Base-by-base conservation (phyloP, 2,329 filamentous ascomycete genomes). In the Colletotrichum cordylinicola region DNA sequence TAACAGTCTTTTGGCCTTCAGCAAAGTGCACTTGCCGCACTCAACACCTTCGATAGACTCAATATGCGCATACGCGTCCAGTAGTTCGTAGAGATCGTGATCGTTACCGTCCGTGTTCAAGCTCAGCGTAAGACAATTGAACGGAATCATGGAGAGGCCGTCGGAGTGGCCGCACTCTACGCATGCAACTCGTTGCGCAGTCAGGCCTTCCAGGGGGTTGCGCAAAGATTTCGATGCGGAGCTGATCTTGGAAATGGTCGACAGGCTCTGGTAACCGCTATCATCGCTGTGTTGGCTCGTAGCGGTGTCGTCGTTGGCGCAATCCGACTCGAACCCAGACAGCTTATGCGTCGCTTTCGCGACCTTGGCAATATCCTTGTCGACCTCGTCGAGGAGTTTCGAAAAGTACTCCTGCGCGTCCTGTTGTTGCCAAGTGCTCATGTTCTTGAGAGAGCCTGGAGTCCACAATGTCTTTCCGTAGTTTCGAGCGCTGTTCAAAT, bases 371-470 rank as follows among this genome's bases (percentile, higher is more conserved):
- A 95, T 88, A 81, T 98, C 95, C 80, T 93, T 94, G 80, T 98
- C 95, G 33, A 98, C 88, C 79, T 96, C 93, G 79, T 96, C 95
- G 64, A 98, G 85, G 16, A 99, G 89, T 81, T 96, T 98, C 18
- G 95, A 96, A 80, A 95, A 98, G 83, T 98, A 99, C 84, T 99
- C 97, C 82, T 98, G 97, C 7, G 97, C 97, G 85, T 99, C 97
- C 84, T 99, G 97, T 82, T 98, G 97, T 79, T 98, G 94, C 91
- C 94, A 98, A 35, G 95, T 98, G 84, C 94, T 96, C 93, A 98
- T 98, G 12, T 93, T 96, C 84, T 98, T 98, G 61, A 98, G 87
- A 70, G 94, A 91, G 1, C 90, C 87, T 0, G 95, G 94, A 8
- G 96, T 96, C 95, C 95, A 98, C 16, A 98, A 87, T 24, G 93